Evolutionary conservation across 192 early-diverging fungal species (phyloP).

Genomic region (Coemansia sp.): DNA sequence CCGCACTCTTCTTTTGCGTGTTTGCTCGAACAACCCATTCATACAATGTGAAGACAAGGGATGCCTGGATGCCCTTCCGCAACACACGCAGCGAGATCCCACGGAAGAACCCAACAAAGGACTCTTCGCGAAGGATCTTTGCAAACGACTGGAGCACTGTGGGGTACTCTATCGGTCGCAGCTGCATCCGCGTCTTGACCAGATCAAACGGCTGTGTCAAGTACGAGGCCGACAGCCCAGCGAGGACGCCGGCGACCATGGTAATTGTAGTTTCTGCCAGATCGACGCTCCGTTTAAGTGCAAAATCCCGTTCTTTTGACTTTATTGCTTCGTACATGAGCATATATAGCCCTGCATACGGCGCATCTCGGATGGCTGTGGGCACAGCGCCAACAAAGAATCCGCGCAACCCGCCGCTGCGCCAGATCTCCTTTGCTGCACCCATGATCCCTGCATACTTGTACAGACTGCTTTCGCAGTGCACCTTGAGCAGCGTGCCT

Average conservation of each 20-base stretch:
- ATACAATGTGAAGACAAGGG: conserved; percentile 92
- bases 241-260: conserved; percentile 64
- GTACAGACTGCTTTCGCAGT: conserved; percentile 89
- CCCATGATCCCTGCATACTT: conserved; percentile 70
- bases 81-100: conserved; percentile 80
- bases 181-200: conserved; percentile 90
- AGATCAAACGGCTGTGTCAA: conserved; percentile 94
- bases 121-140: conserved; percentile 68
- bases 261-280: conserved; percentile 61
- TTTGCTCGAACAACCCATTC: conserved; percentile 60
- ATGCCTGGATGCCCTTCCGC: conserved; percentile 80
- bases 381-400: conserved; percentile 87
- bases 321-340: conserved; percentile 86
- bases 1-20: not conserved
- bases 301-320: conserved; percentile 35
- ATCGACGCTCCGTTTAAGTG: conserved; percentile 34
- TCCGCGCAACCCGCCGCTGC: conserved; percentile 68
- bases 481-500: conserved; percentile 87
- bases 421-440: conserved; percentile 69
- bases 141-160: conserved; percentile 43
- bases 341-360: conserved; percentile 88
- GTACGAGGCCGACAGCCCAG: conserved; percentile 73
- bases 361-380: conserved; percentile 86
- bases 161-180: conserved; percentile 73
- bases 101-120: conserved; percentile 75